A percentile compares a stretch with the other conserved stretches of the same genome.
phyloP scores from a whole-genome alignment of 495 filamentous ascomycete species.

The Aspergillus saccharolyticus region DNA sequence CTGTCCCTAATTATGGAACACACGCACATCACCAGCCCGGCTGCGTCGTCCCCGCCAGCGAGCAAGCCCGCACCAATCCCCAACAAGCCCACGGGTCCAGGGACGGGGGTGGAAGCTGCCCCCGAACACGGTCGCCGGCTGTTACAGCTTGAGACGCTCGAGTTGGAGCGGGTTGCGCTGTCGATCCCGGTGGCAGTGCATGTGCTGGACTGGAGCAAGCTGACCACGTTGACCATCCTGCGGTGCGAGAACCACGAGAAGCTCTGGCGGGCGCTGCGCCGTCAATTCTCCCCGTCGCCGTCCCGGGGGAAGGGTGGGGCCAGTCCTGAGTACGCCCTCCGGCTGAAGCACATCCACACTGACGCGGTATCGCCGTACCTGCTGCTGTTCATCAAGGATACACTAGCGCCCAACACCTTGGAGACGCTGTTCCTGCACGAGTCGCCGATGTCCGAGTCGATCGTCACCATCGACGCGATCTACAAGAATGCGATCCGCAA shows the following conservation, averaged over 20 bases:
- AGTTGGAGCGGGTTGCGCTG: constrained; percentile 76
- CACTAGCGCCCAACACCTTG: constrained; percentile 77
- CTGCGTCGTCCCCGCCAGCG: background rate
- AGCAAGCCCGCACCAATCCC: background rate
- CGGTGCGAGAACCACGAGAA: constrained; percentile 71
- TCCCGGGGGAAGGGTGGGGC: constrained; percentile 19
- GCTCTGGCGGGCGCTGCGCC: constrained; percentile 75
- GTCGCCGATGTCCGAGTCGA: constrained; percentile 47
- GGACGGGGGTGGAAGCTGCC: background rate
- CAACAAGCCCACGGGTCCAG: background rate
- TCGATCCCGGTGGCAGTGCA: constrained; percentile 63
- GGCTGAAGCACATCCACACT: constrained; percentile 76
- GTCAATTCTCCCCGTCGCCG: constrained; percentile 61
- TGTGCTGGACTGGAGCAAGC: constrained; percentile 71
- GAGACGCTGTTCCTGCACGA: constrained; percentile 86
- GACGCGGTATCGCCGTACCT: constrained; percentile 72
- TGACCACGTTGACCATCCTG: constrained; percentile 79
- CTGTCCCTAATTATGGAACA: background rate
- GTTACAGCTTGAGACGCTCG: constrained; percentile 68
- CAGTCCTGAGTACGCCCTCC: constrained; percentile 58
- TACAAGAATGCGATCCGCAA: constrained; percentile 68
- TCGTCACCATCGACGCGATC: constrained; percentile 67
- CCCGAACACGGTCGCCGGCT: constrained; percentile 6
- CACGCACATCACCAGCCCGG: background rate
- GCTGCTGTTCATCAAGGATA: constrained; percentile 79